Base-by-base conservation (phyloP, 2,329 filamentous ascomycete genomes). In the Acarospora socialis region DNA sequence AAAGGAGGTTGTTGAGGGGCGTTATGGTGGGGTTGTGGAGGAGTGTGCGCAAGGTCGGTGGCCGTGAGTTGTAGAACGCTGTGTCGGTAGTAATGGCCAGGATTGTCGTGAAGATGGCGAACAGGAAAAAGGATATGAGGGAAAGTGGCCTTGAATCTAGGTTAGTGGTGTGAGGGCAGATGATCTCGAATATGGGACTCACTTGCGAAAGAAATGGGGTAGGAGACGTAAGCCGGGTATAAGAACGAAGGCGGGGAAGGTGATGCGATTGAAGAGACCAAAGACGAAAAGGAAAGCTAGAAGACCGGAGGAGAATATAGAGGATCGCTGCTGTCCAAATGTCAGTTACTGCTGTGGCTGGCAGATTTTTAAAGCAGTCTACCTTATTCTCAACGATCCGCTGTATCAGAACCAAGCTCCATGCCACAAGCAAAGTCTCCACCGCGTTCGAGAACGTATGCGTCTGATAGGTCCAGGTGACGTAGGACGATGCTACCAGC, bases 381-480 rank as follows among this genome's bases (percentile, higher is more conserved):
- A 90, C 83, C 60, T 77, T 80, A 48, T 78, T 73, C 43, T 78
- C 75, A 27, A 79, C 65, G 44, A 95, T 90, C 51, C 87, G 77
- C 55, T 81, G 75, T 39, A 94, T 86, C 53, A 98, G 60, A 28
- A 95, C 86, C 54, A 98, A 60, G 49, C 81, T 86, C 90, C 90
- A 98, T 33, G 82, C 72, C 31, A 98, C 84, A 30, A 87, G 69
- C 45, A 98, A 63, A 3, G 90, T 95, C 61, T 98, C 90, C 43
- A 95, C 70, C 39, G 87, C 92, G 59, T 98, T 98, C 41, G 87
- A 95, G 55, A 98, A 95, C 8, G 90, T 95, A 57, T 98, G 90
- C 12, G 83, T 90, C 59, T 98, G 90, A 59, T 87, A 93, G 26
- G 87, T 94, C 87, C 90, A 98, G 28, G 90, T 98, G 45, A 94